Conservation (phyloP, 2,329 filamentous ascomycete genomes). For the Claviceps capensis region DNA sequence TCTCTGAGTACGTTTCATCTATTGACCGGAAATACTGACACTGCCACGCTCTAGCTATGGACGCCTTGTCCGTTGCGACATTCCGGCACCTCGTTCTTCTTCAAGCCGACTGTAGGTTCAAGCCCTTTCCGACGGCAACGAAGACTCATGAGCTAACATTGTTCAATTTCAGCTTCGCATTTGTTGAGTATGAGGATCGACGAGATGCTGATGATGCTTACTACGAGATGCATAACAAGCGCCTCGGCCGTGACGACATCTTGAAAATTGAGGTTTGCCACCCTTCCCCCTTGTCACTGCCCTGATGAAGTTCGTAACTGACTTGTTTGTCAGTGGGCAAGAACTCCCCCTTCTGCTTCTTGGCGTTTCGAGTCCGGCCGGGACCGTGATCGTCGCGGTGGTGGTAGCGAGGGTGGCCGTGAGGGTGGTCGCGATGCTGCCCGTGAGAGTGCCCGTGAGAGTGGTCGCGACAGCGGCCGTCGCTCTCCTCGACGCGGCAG, state of each 20-base stretch:
- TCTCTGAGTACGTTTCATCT: constrained; percentile 3
- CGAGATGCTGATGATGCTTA: constrained; percentile 98
- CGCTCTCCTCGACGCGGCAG: constrained; percentile 54
- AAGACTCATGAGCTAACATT: constrained; percentile 2
- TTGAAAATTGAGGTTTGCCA: constrained; percentile 85
- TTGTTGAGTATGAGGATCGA: constrained; percentile 97
- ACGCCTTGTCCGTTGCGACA: constrained; percentile 94
- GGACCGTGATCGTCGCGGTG: constrained; percentile 50
- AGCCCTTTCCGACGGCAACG: neutral
- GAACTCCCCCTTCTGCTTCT: constrained; percentile 91
- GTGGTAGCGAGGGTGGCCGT: constrained; percentile 9
- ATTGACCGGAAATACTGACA: constrained; percentile 13
- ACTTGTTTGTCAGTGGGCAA: constrained; percentile 63
- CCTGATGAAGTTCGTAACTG: neutral
- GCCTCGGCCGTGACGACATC: constrained; percentile 85
- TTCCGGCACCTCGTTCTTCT: constrained; percentile 86
- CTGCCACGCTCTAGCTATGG: constrained; percentile 58
- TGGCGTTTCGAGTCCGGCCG: constrained; percentile 95
- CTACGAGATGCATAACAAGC: constrained; percentile 99
- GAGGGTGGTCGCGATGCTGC: constrained; percentile 56
- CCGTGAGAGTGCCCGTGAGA: constrained; percentile 20
- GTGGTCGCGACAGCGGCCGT: constrained; percentile 27
- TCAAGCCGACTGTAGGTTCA: constrained; percentile 82
- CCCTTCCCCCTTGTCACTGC: neutral
- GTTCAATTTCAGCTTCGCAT: constrained; percentile 57